A percentile compares a stretch with the other conserved stretches of the same genome.
phyloP scores from a whole-genome alignment of 1,284 basidiomycete species.

The Ustilago nuda region DNA sequence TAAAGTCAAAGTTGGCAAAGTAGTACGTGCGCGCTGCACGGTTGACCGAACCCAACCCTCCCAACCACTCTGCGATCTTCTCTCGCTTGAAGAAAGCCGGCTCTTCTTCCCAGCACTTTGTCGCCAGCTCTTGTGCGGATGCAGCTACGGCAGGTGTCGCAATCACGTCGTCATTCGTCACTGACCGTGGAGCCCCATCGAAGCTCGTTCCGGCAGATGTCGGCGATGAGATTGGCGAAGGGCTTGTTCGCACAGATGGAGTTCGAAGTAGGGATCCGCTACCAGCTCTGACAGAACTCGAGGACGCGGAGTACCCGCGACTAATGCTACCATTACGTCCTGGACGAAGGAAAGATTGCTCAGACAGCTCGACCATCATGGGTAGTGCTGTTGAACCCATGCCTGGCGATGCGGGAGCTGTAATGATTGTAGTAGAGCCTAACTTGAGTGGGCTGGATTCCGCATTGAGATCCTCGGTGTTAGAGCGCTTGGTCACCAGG shows the following conservation, averaged over 20 bases:
- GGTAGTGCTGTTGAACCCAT: constrained; percentile 20
- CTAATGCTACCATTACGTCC: constrained; percentile 24
- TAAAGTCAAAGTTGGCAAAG: constrained; percentile 90
- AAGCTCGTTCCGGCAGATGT: constrained; percentile 35
- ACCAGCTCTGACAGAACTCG: constrained; percentile 9
- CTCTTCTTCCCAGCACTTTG: constrained; percentile 87
- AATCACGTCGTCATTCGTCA: constrained; percentile 5
- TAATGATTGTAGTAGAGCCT: constrained; percentile 20
- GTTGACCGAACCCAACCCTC: constrained; percentile 83
- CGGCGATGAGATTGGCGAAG: constrained; percentile 27
- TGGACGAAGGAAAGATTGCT: constrained; percentile 23
- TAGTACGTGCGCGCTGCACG: constrained; percentile 81
- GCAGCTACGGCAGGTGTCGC: constrained; percentile 9
- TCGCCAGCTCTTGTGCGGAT: constrained; percentile 74
- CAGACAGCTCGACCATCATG: constrained; percentile 22
- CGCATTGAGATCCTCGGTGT: constrained; percentile 18
- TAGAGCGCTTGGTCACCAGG: constrained; percentile 37
- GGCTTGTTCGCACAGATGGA: constrained; percentile 16
- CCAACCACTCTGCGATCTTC: constrained; percentile 95
- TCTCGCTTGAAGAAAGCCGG: constrained; percentile 83
- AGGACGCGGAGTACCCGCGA: constrained; percentile 8
- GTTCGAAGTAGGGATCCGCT: constrained; percentile 20
- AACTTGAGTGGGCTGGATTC: not conserved
- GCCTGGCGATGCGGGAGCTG: constrained; percentile 24
- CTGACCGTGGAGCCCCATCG: constrained; percentile 15